Conservation (phyloP, 2,329 filamentous ascomycete species). For the Nothopassalora personata region DNA sequence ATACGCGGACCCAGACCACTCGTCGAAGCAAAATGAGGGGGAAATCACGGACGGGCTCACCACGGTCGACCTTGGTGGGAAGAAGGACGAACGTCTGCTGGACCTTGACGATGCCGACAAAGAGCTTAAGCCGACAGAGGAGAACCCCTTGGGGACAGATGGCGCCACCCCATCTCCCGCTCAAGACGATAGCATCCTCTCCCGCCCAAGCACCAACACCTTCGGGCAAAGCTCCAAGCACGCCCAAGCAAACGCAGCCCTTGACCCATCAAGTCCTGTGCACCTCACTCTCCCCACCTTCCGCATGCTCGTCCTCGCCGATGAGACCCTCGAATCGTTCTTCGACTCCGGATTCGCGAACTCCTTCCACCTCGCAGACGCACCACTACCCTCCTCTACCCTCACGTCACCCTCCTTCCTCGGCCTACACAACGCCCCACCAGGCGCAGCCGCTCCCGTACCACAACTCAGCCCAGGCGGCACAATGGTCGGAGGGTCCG, state of each 20-base stretch:
- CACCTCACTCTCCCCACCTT: conserved; percentile 97
- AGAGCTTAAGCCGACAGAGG: conserved; percentile 19
- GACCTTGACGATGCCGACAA: conserved; percentile 49
- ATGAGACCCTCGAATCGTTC: conserved; percentile 92
- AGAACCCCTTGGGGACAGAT: conserved; percentile 5
- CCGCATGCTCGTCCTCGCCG: conserved; percentile 95
- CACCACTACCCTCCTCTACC: conserved; percentile 44
- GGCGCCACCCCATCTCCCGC: background rate
- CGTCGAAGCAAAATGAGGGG: conserved; percentile 24
- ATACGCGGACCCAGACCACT: conserved; percentile 83
- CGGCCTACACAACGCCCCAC: conserved; percentile 52
- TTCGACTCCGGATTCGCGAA: conserved; percentile 94
- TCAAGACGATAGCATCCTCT: conserved; percentile 23
- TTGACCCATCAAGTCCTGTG: conserved; percentile 87
- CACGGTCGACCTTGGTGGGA: conserved; percentile 72
- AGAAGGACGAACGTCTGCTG: conserved; percentile 55
- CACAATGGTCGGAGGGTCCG: conserved; percentile 21
- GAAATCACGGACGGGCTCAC: conserved; percentile 41
- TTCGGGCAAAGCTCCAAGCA: conserved; percentile 51
- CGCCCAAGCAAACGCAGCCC: conserved; percentile 77
- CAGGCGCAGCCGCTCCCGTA: conserved; percentile 5
- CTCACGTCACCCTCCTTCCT: conserved; percentile 61
- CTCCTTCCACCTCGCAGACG: conserved; percentile 81
- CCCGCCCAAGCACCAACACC: conserved; percentile 27
- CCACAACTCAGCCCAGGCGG: conserved; percentile 26